phyloP scores from a whole-genome alignment of 495 filamentous ascomycete species.

The Darksidea phi region DNA sequence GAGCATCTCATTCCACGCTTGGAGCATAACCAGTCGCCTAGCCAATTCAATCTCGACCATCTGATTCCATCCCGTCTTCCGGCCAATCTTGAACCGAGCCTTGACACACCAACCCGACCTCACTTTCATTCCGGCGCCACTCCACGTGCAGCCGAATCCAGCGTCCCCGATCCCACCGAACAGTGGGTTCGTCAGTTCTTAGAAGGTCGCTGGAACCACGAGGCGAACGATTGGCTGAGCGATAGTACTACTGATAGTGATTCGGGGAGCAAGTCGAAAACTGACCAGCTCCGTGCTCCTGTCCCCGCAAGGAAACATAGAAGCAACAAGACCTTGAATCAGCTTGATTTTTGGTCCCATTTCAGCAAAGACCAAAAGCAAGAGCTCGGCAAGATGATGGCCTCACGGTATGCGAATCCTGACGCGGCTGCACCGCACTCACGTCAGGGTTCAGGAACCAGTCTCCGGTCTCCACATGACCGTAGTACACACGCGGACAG shows the following conservation, averaged over 20 bases:
- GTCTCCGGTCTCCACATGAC: conserved; percentile 10
- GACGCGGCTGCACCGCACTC: conserved; percentile 22
- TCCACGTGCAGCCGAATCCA: conserved; percentile 7
- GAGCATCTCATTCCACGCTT: conserved; percentile 37
- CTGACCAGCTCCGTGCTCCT: background rate
- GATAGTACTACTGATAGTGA: conserved; percentile 36
- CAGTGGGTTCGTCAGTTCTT: conserved; percentile 41
- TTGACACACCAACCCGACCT: conserved; percentile 32
- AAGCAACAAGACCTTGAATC: conserved; percentile 43
- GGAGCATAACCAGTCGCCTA: conserved; percentile 29
- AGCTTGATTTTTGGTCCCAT: conserved; percentile 42
- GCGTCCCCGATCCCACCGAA: conserved; percentile 25
- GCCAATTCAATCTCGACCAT: conserved; percentile 37
- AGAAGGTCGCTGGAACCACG: conserved; percentile 32
- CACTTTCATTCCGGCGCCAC: conserved; percentile 11
- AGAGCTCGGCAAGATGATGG: conserved; percentile 39
- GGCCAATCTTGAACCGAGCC: conserved; percentile 3
- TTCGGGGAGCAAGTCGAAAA: conserved; percentile 10
- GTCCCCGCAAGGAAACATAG: conserved; percentile 25
- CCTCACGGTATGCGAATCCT: conserved; percentile 35
- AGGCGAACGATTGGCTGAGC: conserved; percentile 35
- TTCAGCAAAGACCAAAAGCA: conserved; percentile 34
- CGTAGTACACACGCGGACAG: conserved; percentile 19
- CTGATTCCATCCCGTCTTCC: conserved; percentile 42
- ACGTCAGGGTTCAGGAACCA: conserved; percentile 23